Evolutionary conservation across 176 grass and related monocot species (phyloP).

Genomic region (sorghum (Sorghum bicolor)): Sorghum_bicolor_NCBIv3 NC_012877.2:4270501-4271000

Average conservation of each 20-base stretch:
- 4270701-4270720: conserved; percentile 63
- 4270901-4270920: background rate
- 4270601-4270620: background rate
- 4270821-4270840: conserved; percentile 75
- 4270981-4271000: conserved; percentile 46
- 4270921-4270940: conserved; percentile 30
- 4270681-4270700: conserved; percentile 40
- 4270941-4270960: conserved; percentile 51
- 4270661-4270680: background rate
- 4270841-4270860: conserved; percentile 43
- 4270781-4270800: conserved; percentile 65
- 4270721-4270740: conserved; percentile 66
- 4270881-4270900: background rate
- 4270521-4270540: background rate
- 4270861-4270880: background rate
- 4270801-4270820: conserved; percentile 58
- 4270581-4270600: background rate
- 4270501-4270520: background rate
- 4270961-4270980: conserved; percentile 60
- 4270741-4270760: conserved; percentile 62
- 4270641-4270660: conserved; percentile 3
- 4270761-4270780: conserved; percentile 57
- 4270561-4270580: background rate
- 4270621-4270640: background rate
- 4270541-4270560: background rate